Evolutionary conservation across 2,329 filamentous ascomycete genomes (phyloP), one percentile per base, ranked within the genome.

Genomic region (Ceratocystis harringtonii): DNA sequence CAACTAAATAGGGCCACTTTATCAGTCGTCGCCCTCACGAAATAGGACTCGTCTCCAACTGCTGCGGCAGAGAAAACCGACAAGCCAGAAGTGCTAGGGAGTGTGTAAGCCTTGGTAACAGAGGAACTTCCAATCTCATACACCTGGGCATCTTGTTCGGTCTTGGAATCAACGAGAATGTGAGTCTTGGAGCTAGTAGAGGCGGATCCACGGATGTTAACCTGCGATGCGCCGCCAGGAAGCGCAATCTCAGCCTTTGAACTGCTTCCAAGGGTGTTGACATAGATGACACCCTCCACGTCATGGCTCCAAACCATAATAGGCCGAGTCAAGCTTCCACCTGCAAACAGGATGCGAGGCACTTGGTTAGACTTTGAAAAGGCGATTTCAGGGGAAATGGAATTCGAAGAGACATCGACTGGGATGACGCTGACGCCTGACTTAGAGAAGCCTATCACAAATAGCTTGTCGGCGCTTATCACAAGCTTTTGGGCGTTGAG

Each of bases 101-200:
- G 79, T 32, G 87, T 84, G 73, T 96, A 96, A 0, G 87, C 87
- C 73, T 89, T 90, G n/a, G 64, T 67, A 17, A 52, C 50, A 5
- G 66, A 48, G 50, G 62, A 65, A 2, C 48, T 43, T 2, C 22
- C 30, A 1, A 65, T 19, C 19, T 12, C 44, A 48, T 87, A 96
- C 36, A 97, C 87, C 68, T 95, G 88, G 2, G 88, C 92, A 78
- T 88, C 90, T 72, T 92, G 89, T 44, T 79, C 79, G 0, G 89
- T 89, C 70, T 86, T 81, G 70, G 84, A 90, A 70, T 96, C 89
- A 4, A 96, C 88, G 41, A 96, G 78, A 76, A 96, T 95, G 76
- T 95, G 90, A 45, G 90, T 80, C 58, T 85, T 79, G 3, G 89
- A 87, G 71, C 88, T 87, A 36, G 84, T 76, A 65, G 87, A 79